phyloP scores from a whole-genome alignment of 495 filamentous ascomycete genomes.

The Darksidea phi region DNA sequence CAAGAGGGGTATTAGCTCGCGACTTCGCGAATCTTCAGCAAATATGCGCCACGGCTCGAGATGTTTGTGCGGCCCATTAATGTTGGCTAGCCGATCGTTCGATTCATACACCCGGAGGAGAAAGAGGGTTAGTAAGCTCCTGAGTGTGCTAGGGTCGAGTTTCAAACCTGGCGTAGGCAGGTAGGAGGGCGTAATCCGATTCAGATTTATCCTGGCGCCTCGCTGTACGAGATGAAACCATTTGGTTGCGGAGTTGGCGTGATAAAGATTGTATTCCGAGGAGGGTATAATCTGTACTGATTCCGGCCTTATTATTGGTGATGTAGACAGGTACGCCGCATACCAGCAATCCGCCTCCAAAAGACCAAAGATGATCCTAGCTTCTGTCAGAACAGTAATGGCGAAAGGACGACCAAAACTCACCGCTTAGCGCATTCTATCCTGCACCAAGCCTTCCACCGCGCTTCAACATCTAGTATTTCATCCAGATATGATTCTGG shows the following conservation, averaged over 20 bases:
- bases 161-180: conserved; percentile 30
- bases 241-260: conserved; percentile 47
- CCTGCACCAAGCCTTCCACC: conserved; percentile 57
- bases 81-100: conserved; percentile 30
- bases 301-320: conserved; percentile 51
- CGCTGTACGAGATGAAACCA: conserved; percentile 51
- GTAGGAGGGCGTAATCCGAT: conserved; percentile 25
- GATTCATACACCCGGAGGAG: conserved; percentile 27
- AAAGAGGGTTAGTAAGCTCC: conserved; percentile 24
- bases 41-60: conserved; percentile 29
- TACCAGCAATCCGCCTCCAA: conserved; percentile 55
- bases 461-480: conserved; percentile 49
- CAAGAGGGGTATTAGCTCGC: conserved; percentile 30
- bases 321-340: conserved; percentile 51
- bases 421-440: conserved; percentile 54
- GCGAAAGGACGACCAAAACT: conserved; percentile 1
- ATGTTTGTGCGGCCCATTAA: conserved; percentile 20
- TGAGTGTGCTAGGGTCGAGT: conserved; percentile 21
- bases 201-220: conserved; percentile 22
- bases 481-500: conserved; percentile 50
- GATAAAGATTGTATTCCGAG: conserved; percentile 50
- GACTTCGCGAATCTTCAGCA: conserved; percentile 28
- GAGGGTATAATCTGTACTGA: conserved; percentile 52
- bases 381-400: neutral
- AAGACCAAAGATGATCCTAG: conserved; percentile 51